A percentile compares a stretch with the other conserved stretches of the same genome.
phyloP scores from a whole-genome alignment of 768 basidiomycete genomes.

The Boletus barrowsii region DNA sequence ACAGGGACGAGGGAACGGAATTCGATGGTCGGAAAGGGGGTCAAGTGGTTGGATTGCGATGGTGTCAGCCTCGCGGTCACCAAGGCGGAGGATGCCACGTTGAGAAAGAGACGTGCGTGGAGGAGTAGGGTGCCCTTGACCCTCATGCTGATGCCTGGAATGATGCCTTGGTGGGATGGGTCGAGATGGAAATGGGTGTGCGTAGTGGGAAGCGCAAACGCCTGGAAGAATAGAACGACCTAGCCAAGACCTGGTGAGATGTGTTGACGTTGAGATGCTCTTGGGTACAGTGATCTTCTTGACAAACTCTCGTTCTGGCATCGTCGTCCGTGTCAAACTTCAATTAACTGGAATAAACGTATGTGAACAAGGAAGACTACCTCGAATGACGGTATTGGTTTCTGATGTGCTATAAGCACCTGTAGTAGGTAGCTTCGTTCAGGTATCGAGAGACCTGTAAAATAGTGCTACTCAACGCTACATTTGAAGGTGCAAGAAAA shows the following conservation, averaged over 20 bases:
- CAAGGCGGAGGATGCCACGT: slow-evolving; percentile 9
- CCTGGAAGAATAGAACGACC: slow-evolving; percentile 5
- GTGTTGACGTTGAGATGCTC: slow-evolving; percentile 15
- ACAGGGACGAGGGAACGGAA: neutral
- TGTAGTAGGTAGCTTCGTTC: neutral
- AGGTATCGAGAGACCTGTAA: neutral
- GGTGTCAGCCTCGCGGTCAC: neutral
- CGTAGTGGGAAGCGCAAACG: slow-evolving; percentile 7
- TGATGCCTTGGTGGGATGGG: too few species aligned
- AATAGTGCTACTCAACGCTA: too few species aligned
- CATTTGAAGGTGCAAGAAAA: too few species aligned
- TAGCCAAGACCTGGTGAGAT: slow-evolving; percentile 12
- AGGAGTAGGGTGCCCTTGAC: slow-evolving; percentile 2
- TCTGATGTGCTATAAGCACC: neutral
- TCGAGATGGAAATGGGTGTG: neutral
- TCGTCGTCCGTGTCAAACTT: neutral
- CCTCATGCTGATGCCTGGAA: too few species aligned
- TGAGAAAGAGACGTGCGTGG: too few species aligned
- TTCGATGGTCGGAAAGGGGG: neutral
- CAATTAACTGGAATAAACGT: neutral
- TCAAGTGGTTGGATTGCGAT: slow-evolving; percentile 5
- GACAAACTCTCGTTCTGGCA: too few species aligned
- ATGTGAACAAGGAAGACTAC: neutral
- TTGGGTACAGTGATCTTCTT: too few species aligned
- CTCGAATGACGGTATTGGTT: too few species aligned